Conservation (phyloP, 2,329 filamentous ascomycete genomes). For the Aspergillus pseudoglaucus region DNA sequence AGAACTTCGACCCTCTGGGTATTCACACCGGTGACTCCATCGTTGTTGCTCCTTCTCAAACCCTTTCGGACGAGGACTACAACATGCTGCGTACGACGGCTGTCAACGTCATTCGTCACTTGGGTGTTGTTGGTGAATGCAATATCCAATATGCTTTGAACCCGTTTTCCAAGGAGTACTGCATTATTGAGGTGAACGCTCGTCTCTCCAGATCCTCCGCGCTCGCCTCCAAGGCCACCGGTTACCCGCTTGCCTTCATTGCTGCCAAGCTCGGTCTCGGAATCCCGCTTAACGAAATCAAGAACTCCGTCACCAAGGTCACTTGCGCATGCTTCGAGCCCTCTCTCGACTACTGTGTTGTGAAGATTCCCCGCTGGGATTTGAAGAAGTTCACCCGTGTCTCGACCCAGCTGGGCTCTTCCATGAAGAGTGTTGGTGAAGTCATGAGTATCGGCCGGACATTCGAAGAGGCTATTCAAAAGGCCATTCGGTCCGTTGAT, state of each 20-base stretch:
- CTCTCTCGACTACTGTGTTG: conserved; percentile 93
- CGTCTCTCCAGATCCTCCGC: conserved; percentile 92
- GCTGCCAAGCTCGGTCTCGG: conserved; percentile 92
- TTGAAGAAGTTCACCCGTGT: conserved; percentile 98
- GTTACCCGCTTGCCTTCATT: conserved; percentile 92
- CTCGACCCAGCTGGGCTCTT: conserved; percentile 89
- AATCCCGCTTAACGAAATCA: conserved; percentile 93
- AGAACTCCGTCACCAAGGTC: conserved; percentile 89
- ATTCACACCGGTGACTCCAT: conserved; percentile 98
- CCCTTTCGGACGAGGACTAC: conserved; percentile 94
- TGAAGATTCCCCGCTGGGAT: conserved; percentile 99
- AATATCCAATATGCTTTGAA: conserved; percentile 98
- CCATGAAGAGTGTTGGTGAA: conserved; percentile 99
- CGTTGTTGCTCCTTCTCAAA: conserved; percentile 94
- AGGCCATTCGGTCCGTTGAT: conserved; percentile 92
- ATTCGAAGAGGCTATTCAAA: conserved; percentile 97
- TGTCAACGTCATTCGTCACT: conserved; percentile 92
- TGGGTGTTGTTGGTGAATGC: conserved; percentile 96
- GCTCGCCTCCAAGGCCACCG: conserved; percentile 91
- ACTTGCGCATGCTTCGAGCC: conserved; percentile 98
- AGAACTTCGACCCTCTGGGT: conserved; percentile 97
- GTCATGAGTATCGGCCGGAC: conserved; percentile 97
- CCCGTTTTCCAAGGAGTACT: conserved; percentile 91
- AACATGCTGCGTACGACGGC: conserved; percentile 98
- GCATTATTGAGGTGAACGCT: conserved; percentile 98